Percentiles rank a stretch among this genome's conserved stretches.
These are phyloP conservation scores for Morella rubra DNA, from an alignment of 306 rosid species.

Conservation along the genomic window DNA sequence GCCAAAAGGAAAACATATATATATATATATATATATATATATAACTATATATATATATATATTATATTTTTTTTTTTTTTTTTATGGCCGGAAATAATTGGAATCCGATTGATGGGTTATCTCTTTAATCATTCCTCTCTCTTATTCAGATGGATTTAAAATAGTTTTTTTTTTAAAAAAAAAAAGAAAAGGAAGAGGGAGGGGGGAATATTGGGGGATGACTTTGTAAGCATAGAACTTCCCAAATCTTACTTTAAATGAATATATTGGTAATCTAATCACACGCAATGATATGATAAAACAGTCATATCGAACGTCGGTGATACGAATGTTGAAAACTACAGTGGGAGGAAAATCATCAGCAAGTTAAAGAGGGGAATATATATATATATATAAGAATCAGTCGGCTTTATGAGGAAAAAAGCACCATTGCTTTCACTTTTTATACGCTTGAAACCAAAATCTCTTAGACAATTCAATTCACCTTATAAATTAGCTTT, in stretches of 20 bases:
- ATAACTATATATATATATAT: no score
- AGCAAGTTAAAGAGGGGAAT: slow-evolving; percentile 48
- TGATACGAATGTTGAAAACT: slow-evolving; percentile 74
- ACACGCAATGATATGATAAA: slow-evolving; percentile 24
- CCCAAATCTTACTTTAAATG: slow-evolving; percentile 24
- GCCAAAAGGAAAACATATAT: slow-evolving; percentile 36
- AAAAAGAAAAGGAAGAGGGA: no score
- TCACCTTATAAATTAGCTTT: no score
- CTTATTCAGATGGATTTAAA: slow-evolving; percentile 33
- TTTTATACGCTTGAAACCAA: not conserved
- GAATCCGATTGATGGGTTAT: slow-evolving; percentile 79
- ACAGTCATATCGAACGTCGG: slow-evolving; percentile 55
- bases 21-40: no score
- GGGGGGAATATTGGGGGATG: slow-evolving; percentile 4
- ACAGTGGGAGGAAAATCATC: slow-evolving; percentile 35
- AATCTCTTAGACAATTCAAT: slow-evolving; percentile 10
- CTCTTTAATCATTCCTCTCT: slow-evolving; percentile 62
- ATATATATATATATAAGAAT: slow-evolving; percentile 48
- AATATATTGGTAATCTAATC: slow-evolving; percentile 20
- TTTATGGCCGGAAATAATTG: slow-evolving; percentile 61
- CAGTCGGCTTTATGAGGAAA: slow-evolving; percentile 36
- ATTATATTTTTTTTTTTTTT: no score
- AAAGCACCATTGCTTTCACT: slow-evolving; percentile 34
- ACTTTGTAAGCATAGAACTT: slow-evolving; percentile 32
- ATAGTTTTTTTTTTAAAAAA: no score